Conservation (phyloP, 169 alveolate species). For the Theileria annulata region DNA sequence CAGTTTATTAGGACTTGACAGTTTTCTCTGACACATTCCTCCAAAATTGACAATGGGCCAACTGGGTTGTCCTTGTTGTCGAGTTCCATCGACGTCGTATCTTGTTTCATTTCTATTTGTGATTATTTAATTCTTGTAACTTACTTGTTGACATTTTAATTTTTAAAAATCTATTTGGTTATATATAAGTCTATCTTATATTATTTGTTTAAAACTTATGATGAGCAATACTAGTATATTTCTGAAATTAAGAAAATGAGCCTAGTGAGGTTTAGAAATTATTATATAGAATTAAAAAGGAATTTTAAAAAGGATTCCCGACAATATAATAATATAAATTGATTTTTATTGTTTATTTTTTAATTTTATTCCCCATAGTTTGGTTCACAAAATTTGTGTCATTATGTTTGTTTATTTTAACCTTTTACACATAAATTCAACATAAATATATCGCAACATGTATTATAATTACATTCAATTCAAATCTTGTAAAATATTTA, state of each 20-base stretch:
- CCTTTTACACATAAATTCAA: background rate
- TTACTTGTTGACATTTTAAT: slow-evolving; percentile 31
- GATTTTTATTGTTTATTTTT: background rate
- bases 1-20: slow-evolving; percentile 94
- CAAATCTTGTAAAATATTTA: background rate
- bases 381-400: background rate
- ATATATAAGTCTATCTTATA: background rate
- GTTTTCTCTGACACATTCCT: slow-evolving; percentile 93
- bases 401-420: background rate
- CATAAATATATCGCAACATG: background rate
- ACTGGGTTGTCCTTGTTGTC: slow-evolving; percentile 87
- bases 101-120: slow-evolving; percentile 14
- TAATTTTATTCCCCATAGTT: background rate
- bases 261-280: background rate
- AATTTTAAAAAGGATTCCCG: background rate
- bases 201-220: background rate
- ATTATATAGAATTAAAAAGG: background rate
- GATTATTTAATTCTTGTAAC: background rate
- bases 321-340: background rate
- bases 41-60: slow-evolving; percentile 94
- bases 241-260: background rate
- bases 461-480: too few species aligned
- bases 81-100: slow-evolving; percentile 23
- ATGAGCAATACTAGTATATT: background rate
- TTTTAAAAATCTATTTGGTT: background rate